Evolutionary conservation across 1,284 basidiomycete species (phyloP), one percentile per base, ranked within the genome.

Genomic region (Cryptococcus sp.): DNA sequence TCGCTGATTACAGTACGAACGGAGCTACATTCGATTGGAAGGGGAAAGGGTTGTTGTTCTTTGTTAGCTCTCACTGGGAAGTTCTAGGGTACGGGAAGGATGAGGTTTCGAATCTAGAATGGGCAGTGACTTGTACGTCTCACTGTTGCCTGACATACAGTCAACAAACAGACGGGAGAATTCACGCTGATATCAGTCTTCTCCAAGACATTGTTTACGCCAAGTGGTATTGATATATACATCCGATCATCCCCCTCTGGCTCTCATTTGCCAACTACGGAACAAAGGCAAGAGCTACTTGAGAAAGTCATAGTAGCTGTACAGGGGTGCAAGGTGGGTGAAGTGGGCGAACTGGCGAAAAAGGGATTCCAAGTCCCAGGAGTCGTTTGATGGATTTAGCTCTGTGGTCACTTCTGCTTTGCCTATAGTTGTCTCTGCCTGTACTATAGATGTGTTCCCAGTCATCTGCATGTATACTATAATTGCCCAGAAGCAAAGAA

Each of bases 131-230:
- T 10, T 81, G 74, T 74, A 37, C 53, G 70, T 64, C 1, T 18
- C 4, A 37, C 2, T 11, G 4, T 22, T 40, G 21, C 34, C 40
- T 28, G 23, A 14, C 10, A 10, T 36, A 21, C 39, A 9, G 9
- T 41, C 11, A 21, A 41, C 9, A n/a, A 21, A 19, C 39, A 10
- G 39, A 14, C 19, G 11, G 14, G 11, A 41, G 14, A 9, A 10
- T 10, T 36, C n/a, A 10, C 11, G 11, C 34, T 36, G 34, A n/a
- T 10, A n/a, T 36, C 34, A 74, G 73, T 74, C 64, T 81, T 82
- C 63, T 77, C 77, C 44, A 77, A 77, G 64, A 80, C 80, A 21
- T 62, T 81, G 32, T 81, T 82, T 69, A 81, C 80, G 2, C 79
- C 80, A 7, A 74, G 76, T 19, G 80, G 80, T 2, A 63, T 81